phyloP scores from a whole-genome alignment of 257 asterid genomes.

The Gentiana dahurica region DNA sequence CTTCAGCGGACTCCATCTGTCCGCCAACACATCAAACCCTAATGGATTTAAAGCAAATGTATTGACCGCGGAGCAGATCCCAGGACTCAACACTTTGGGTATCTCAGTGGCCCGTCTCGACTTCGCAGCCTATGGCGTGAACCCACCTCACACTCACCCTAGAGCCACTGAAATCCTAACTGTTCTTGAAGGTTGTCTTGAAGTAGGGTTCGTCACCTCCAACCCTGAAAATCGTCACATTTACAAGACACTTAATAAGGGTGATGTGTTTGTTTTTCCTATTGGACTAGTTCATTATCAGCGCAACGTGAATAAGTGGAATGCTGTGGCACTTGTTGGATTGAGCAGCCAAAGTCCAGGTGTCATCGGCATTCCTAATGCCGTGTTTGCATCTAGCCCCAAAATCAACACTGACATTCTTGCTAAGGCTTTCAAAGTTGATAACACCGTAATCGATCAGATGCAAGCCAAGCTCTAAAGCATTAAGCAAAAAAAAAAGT shows the following conservation, averaged over 20 bases:
- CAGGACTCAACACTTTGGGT: slow-evolving; percentile 13
- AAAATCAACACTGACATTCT: slow-evolving; percentile 2
- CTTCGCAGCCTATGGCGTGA: not conserved
- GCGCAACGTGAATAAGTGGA: slow-evolving; percentile 2
- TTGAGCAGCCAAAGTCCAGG: slow-evolving; percentile 13
- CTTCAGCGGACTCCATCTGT: slow-evolving; percentile 24
- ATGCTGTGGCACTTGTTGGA: slow-evolving; percentile 11
- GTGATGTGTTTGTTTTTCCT: slow-evolving; percentile 11
- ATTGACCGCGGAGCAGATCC: not conserved
- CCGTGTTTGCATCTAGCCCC: slow-evolving; percentile 9
- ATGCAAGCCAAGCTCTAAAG: too few relatives aligned
- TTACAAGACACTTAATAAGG: slow-evolving; percentile 4
- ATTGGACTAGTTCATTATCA: slow-evolving; percentile 12
- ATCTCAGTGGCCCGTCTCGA: slow-evolving; percentile 5
- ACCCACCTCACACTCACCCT: slow-evolving; percentile 15
- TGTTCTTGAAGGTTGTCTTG: slow-evolving; percentile 6
- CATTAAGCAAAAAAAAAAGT: too few relatives aligned
- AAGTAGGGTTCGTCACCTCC: slow-evolving; percentile 11
- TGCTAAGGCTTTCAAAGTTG: slow-evolving; percentile 1
- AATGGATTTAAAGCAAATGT: slow-evolving; percentile 9
- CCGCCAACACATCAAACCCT: slow-evolving; percentile 24
- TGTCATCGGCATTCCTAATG: not conserved
- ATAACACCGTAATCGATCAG: too few relatives aligned
- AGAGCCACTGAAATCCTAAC: slow-evolving; percentile 8
- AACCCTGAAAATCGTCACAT: slow-evolving; percentile 9